Evolutionary conservation across 2,329 filamentous ascomycete species (phyloP), one percentile per base, ranked within the genome.

Genomic region (Pyricularia grisea): DNA sequence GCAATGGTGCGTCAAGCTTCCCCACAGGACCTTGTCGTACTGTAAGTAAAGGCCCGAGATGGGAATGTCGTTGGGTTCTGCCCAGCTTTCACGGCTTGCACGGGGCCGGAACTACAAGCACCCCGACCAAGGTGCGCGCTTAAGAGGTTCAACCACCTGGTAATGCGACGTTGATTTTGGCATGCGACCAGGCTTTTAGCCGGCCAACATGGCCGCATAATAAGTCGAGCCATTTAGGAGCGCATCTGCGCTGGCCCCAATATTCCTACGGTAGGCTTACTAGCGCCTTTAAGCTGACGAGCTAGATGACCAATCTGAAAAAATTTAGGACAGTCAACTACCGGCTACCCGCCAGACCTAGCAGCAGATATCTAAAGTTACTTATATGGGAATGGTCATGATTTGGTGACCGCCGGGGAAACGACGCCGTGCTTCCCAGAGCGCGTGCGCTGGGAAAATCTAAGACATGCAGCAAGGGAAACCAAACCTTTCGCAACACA

Each of bases 401-500:
- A 55, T 55, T 58, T 20, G 33, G 66, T 12, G 25, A 6, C 20
- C 66, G 25, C 36, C 60, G 60, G 60, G 60, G 60, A 63, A 28
- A 58, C 17, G 27, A n/a, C 30, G 17, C 30, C 36, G 42, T 58
- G 36, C 66, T 11, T 58, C 42, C 66, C 66, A 25, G 27, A 27
- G 12, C 9, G 36, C 66, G 30, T 60, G 33, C 28, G 66, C 36
- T 20, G 25, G 14, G n/a, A 23, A 17, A 67, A 67, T 67, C 66
- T 67, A 58, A 67, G 66, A 67, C 66, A 67, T 67, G 12, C 36
- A 27, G 42, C 42, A 67, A 58, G 36, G 42, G 25, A 31, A 67
- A 28, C 60, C 60, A 55, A 55, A 55, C 42, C 42, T 55, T 55
- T 55, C 20, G 42, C 42, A 55, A 55, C 17, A n/a, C 42, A 66